These are phyloP conservation scores for Thelephora terrestris DNA, from an alignment of 1,284 basidiomycete genomes.

Conservation along the genomic window DNA sequence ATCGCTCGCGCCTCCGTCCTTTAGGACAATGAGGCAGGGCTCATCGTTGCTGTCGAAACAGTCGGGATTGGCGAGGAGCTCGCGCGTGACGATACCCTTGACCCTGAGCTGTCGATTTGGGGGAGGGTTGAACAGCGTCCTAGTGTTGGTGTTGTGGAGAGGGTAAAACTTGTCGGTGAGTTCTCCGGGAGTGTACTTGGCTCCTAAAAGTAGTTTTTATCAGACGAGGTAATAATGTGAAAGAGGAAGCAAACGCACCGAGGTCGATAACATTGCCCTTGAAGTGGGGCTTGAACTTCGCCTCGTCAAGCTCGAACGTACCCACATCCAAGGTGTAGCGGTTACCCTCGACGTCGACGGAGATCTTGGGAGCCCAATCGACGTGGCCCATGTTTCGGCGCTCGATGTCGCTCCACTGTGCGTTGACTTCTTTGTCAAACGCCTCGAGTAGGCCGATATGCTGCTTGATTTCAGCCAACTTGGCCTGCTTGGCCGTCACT, in stretches of 20 bases:
- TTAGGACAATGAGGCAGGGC: constrained; percentile 11
- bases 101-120: constrained; percentile 11
- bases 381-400: constrained; percentile 27
- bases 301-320: constrained; percentile 18
- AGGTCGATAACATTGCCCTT: constrained; percentile 30
- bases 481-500: no score
- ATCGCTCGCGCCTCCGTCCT: constrained; percentile 15
- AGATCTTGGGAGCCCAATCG: constrained; percentile 19
- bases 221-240: constrained; percentile 4
- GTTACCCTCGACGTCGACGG: constrained; percentile 17
- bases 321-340: constrained; percentile 24
- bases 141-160: constrained; percentile 4
- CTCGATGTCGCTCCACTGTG: constrained; percentile 19
- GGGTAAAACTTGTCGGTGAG: constrained; percentile 12
- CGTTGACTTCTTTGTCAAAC: constrained; percentile 18
- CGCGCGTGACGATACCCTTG: constrained; percentile 9
- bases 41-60: constrained; percentile 12
- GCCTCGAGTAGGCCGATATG: constrained; percentile 21
- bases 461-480: constrained; percentile 11
- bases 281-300: constrained; percentile 27
- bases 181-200: constrained; percentile 10
- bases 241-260: constrained; percentile 20
- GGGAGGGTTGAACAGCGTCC: constrained; percentile 14
- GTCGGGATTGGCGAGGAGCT: constrained; percentile 12
- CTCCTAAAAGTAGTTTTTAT: constrained; percentile 9